These are phyloP conservation scores for Blastocystis sp. DNA, from an alignment of 352 stramenopile species.

Conservation along the genomic window DNA sequence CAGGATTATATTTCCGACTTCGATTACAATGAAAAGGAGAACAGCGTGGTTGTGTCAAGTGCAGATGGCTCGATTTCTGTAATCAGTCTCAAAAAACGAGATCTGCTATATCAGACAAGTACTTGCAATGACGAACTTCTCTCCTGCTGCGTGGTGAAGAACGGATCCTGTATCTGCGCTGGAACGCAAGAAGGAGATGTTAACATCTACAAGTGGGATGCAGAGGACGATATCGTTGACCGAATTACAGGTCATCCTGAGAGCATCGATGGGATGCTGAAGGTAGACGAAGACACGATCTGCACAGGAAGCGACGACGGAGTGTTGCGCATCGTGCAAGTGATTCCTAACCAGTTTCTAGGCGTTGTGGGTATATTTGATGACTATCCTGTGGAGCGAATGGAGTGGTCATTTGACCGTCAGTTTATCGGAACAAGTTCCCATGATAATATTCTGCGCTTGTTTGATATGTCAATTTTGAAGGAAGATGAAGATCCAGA, in stretches of 20 bases:
- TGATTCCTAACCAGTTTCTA: constrained; percentile 38
- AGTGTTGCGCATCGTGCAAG: constrained; percentile 27
- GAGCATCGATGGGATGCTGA: constrained; percentile 60
- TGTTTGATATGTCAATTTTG: constrained; percentile 57
- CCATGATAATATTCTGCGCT: constrained; percentile 25
- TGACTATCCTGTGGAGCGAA: constrained; percentile 48
- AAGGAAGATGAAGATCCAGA: constrained; percentile 43
- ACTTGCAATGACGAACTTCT: constrained; percentile 53
- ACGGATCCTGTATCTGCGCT: constrained; percentile 5
- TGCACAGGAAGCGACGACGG: constrained; percentile 50
- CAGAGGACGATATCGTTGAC: constrained; percentile 13
- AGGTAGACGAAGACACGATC: constrained; percentile 58
- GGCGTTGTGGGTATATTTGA: constrained; percentile 42
- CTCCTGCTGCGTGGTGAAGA: constrained; percentile 56
- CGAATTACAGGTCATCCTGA: constrained; percentile 58
- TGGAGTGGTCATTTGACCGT: constrained; percentile 42
- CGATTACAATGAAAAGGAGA: not conserved
- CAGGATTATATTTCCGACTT: constrained; percentile 61
- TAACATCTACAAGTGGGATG: constrained; percentile 51
- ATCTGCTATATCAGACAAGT: constrained; percentile 40
- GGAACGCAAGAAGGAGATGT: constrained; percentile 55
- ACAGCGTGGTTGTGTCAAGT: constrained; percentile 24
- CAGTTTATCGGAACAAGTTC: constrained; percentile 34
- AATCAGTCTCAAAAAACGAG: constrained; percentile 28
- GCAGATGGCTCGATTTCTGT: constrained; percentile 42